phyloP scores from a whole-genome alignment of 1,139 yeast genomes.

The Lipomyces yarrowii region DNA sequence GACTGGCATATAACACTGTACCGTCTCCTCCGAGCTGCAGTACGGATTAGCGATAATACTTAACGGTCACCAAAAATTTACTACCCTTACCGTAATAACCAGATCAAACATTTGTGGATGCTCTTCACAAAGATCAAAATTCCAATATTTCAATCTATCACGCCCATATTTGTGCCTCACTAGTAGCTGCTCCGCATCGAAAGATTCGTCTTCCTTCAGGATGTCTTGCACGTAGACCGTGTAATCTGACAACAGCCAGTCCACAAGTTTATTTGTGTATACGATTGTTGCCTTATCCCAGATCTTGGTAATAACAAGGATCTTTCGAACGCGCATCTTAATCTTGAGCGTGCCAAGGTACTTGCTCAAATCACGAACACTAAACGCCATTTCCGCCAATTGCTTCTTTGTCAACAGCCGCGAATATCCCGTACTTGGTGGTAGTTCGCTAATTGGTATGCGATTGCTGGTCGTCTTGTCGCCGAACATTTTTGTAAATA shows the following conservation, averaged over 20 bases:
- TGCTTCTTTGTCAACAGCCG: conserved; percentile 42
- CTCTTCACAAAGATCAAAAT: conserved; percentile 51
- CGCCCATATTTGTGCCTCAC: conserved; percentile 35
- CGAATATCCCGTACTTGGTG: conserved; percentile 10
- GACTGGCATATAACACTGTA: conserved; percentile 71
- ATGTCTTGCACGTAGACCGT: conserved; percentile 31
- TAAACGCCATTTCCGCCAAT: conserved; percentile 46
- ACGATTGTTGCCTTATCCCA: conserved; percentile 61
- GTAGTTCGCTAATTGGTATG: neutral
- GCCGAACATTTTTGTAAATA: neutral
- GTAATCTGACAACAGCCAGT: conserved; percentile 52
- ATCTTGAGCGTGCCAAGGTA: conserved; percentile 45
- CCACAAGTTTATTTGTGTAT: conserved; percentile 58
- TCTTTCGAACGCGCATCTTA: conserved; percentile 59
- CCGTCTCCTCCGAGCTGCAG: conserved; percentile 75
- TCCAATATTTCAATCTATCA: conserved; percentile 59
- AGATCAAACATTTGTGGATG: conserved; percentile 60
- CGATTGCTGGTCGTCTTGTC: neutral
- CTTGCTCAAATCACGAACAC: conserved; percentile 47
- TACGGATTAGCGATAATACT: conserved; percentile 45
- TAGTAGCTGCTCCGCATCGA: conserved; percentile 9
- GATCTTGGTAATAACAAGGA: conserved; percentile 71
- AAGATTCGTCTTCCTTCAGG: conserved; percentile 17
- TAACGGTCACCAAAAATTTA: neutral
- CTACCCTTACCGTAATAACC: conserved; percentile 42